Percentiles rank a stretch among this genome's conserved stretches.
Evolutionary conservation across 805 yeast genomes (phyloP).

Genomic region (Cyberlindnera amylophila): DNA sequence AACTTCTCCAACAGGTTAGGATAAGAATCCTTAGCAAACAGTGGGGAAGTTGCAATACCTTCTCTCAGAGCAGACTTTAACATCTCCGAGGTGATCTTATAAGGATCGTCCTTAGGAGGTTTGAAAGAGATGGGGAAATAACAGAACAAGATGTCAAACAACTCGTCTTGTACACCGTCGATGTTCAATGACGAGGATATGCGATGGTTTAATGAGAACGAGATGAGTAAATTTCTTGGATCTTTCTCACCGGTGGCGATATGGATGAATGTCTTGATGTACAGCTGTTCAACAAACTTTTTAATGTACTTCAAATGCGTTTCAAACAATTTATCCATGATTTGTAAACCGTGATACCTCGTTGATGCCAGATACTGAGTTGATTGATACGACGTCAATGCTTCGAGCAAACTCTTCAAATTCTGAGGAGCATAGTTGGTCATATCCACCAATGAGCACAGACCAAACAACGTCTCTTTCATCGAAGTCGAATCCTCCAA

Average conservation of each 20-base stretch:
- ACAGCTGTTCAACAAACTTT: constrained; percentile 33
- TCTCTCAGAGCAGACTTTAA: constrained; percentile 58
- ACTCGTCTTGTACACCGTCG: constrained; percentile 48
- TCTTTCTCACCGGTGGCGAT: constrained; percentile 89
- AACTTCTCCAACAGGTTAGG: constrained; percentile 78
- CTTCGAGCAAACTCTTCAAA: constrained; percentile 34
- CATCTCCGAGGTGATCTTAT: constrained; percentile 71
- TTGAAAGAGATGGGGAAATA: constrained; percentile 95
- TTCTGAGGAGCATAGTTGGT: constrained; percentile 40
- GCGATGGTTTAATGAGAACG: constrained; percentile 52
- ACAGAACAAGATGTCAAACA: constrained; percentile 88
- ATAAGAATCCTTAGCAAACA: constrained; percentile 68
- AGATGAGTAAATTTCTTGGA: constrained; percentile 76
- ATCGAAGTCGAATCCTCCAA: constrained; percentile 59
- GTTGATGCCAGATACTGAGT: constrained; percentile 56
- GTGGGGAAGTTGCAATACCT: constrained; percentile 57
- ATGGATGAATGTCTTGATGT: constrained; percentile 56
- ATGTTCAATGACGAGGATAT: constrained; percentile 57
- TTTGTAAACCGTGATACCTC: constrained; percentile 54
- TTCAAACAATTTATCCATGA: constrained; percentile 38
- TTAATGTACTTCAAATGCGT: constrained; percentile 26
- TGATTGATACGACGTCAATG: constrained; percentile 47
- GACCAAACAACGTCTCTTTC: constrained; percentile 49
- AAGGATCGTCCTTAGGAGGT: constrained; percentile 88
- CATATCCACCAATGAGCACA: constrained; percentile 50